Percentiles rank a stretch among this genome's conserved stretches.
phyloP scores from a whole-genome alignment of 2,329 filamentous ascomycete species.

The Sarocladiaceae sp. region DNA sequence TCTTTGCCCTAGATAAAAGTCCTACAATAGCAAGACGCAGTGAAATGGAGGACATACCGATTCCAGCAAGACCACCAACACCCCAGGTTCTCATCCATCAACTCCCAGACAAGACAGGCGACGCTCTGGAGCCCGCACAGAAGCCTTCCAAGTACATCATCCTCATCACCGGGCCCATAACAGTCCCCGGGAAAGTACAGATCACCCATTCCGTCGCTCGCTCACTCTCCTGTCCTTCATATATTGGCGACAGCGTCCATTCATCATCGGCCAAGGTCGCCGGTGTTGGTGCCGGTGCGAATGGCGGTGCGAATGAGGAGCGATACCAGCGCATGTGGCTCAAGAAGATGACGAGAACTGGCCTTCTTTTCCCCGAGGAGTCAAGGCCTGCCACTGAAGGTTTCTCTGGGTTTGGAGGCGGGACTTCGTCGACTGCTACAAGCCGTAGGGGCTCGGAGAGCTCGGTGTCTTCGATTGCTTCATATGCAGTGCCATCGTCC shows the following conservation, averaged over 20 bases:
- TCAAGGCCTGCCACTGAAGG: conserved; percentile 21
- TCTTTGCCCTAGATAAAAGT: no score
- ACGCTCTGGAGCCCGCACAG: background rate
- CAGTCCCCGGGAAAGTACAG: conserved; percentile 22
- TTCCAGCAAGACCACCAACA: background rate
- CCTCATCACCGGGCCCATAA: conserved; percentile 20
- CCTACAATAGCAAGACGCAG: no score
- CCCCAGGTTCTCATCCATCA: conserved; percentile 6
- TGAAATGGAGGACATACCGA: background rate
- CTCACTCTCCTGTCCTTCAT: conserved; percentile 20
- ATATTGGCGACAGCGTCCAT: conserved; percentile 24
- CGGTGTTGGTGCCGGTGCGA: conserved; percentile 13
- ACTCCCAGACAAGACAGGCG: background rate
- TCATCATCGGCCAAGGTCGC: conserved; percentile 23
- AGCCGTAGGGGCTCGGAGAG: conserved; percentile 19
- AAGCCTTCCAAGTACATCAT: conserved; percentile 20
- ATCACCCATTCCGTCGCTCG: conserved; percentile 20
- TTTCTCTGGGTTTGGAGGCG: conserved; percentile 23
- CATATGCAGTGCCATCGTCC: conserved; percentile 2
- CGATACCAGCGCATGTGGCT: conserved; percentile 27
- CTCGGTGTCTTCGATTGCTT: conserved; percentile 14
- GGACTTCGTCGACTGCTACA: conserved; percentile 16
- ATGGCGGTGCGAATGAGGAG: conserved; percentile 15
- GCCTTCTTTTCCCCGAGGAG: conserved; percentile 24
- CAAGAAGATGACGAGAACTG: conserved; percentile 24